Evolutionary conservation across 129 eudicot genomes (phyloP).

Genomic region (Chrysanthemum lavandulifolium): DNA sequence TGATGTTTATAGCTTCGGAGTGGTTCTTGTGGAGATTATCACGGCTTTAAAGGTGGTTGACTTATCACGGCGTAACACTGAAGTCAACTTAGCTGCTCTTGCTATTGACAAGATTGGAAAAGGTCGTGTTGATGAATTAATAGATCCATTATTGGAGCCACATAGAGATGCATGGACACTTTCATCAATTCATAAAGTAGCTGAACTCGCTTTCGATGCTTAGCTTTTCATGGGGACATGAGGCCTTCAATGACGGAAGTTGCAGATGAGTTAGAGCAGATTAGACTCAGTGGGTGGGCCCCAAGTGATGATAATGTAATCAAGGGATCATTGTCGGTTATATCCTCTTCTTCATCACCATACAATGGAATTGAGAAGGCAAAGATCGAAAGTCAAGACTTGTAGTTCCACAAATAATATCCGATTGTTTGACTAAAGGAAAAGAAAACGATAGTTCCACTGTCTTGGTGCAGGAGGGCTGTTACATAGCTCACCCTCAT

Average conservation of each 20-base stretch:
- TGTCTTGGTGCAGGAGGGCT: slow-evolving; percentile 67
- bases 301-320: slow-evolving; percentile 47
- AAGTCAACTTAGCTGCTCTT: slow-evolving; percentile 86
- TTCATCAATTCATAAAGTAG: slow-evolving; percentile 77
- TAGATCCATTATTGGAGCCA: slow-evolving; percentile 76
- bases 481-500: slow-evolving; percentile 76
- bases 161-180: slow-evolving; percentile 84
- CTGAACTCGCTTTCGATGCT: slow-evolving; percentile 96
- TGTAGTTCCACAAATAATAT: slow-evolving; percentile 37
- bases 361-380: slow-evolving; percentile 57
- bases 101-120: slow-evolving; percentile 77
- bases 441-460: slow-evolving; percentile 56
- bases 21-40: slow-evolving; percentile 86
- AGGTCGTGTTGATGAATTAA: slow-evolving; percentile 73
- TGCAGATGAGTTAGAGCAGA: slow-evolving; percentile 81
- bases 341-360: slow-evolving; percentile 62
- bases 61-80: slow-evolving; percentile 66
- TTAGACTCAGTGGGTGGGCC: slow-evolving; percentile 68
- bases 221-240: slow-evolving; percentile 90
- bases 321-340: slow-evolving; percentile 56
- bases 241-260: slow-evolving; percentile 96
- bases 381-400: slow-evolving; percentile 47
- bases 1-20: slow-evolving; percentile 95
- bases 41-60: slow-evolving; percentile 88
- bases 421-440: slow-evolving; percentile 38